Percentiles rank a stretch among this genome's conserved stretches.
Evolutionary conservation across 1,284 basidiomycete genomes (phyloP).

Genomic region (Cryptococcus floricola): DNA sequence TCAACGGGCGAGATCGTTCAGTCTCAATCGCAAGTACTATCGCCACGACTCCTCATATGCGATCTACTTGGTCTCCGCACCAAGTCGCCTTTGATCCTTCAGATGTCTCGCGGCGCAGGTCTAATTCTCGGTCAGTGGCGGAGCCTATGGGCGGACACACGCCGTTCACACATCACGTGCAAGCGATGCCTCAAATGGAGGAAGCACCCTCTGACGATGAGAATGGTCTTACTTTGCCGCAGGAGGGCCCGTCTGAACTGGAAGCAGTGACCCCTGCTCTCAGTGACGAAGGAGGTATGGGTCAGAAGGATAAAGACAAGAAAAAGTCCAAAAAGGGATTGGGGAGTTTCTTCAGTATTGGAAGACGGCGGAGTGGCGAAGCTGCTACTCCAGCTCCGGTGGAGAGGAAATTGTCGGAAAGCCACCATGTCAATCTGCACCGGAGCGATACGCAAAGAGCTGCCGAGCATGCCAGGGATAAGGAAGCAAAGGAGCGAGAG

Average conservation of each 20-base stretch:
- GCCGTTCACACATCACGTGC: constrained; percentile 38
- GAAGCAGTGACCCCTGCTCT: background rate
- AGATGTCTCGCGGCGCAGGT: background rate
- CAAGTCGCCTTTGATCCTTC: constrained; percentile 4
- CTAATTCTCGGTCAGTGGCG: constrained; percentile 11
- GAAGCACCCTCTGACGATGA: constrained; percentile 19
- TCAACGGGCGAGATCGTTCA: constrained; percentile 6
- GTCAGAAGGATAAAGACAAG: constrained; percentile 1
- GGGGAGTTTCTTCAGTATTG: constrained; percentile 20
- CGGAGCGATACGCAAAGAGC: background rate
- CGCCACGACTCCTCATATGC: constrained; percentile 1
- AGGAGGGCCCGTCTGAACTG: constrained; percentile 1
- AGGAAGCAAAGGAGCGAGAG: constrained; percentile 19
- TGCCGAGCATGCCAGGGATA: constrained; percentile 12
- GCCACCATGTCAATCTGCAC: constrained; percentile 4
- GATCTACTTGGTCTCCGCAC: constrained; percentile 7
- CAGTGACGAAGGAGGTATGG: background rate
- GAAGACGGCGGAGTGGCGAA: constrained; percentile 14
- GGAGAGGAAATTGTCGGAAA: constrained; percentile 3
- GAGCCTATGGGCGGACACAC: constrained; percentile 32
- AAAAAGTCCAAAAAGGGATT: constrained; percentile 14
- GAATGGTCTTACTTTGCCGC: background rate
- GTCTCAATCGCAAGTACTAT: constrained; percentile 8
- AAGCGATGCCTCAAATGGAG: constrained; percentile 11
- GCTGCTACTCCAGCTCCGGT: background rate